Evolutionary conservation across 371 early-diverging fungal species (phyloP), one percentile per base, ranked within the genome.

Genomic region (Mortierella sp.): DNA sequence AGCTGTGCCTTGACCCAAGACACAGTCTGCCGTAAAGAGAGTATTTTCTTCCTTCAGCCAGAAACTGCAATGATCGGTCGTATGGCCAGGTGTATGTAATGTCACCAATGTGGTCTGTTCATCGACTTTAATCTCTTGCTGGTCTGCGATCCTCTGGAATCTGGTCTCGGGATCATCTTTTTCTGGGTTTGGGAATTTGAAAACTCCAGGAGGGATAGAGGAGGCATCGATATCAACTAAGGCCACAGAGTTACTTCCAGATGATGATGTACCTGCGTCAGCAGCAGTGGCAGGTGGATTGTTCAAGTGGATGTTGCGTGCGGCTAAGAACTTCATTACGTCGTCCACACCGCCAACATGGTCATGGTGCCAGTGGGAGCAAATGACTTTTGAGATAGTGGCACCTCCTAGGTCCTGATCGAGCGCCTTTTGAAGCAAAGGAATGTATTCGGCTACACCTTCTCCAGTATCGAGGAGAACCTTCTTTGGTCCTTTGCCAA

Each of bases 341-440:
- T 83, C 87, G 3, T 64, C 37, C 1, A 91, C 70, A 0, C 97
- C 97, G 20, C 93, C 94, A 61, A 90, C 89, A 70, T 96, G 96
- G 75, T 96, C 97, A 1, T 65, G 70, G 73, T 97, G 97, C 72
- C 92, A 90, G 79, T 97, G 97, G 5, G 95, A 94, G 57, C 95
- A 85, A n/a, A 97, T 78, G 51, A 97, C 92, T 64, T 90, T 87
- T 49, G 92, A 90, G 26, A 97, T 93, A 12, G 84, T 87, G 1
- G 70, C 78, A 2, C 65, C 69, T 8, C 85, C 85, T 4, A 83
- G 83, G n/a, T 86, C 79, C 59, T 88, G 74, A 20, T 77, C 71
- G 1, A 96, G 79, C 2, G 91, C 85, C 0, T 76, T 70, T 54
- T 84, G 75, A 4, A 96, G 84, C 0, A 88, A 76, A 0, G 84